Percentiles rank a stretch among this genome's conserved stretches.
These are phyloP conservation scores for Mycena filopes DNA, from an alignment of 768 basidiomycete species.

Conservation along the genomic window DNA sequence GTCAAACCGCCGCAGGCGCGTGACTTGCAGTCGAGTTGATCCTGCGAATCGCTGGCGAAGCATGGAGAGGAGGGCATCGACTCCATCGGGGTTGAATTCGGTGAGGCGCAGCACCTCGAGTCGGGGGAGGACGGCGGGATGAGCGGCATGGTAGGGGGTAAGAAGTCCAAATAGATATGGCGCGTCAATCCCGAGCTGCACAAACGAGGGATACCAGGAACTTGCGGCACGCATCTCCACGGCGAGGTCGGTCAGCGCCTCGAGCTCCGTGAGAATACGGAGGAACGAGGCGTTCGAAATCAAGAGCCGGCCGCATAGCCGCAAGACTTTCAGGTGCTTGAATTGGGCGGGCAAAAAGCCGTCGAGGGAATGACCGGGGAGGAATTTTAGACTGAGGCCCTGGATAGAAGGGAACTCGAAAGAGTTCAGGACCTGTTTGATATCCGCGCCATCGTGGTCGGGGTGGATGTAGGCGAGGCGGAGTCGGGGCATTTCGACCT, in stretches of 20 bases:
- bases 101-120: slow-evolving; percentile 1
- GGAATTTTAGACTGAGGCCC: background rate
- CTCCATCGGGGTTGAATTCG: background rate
- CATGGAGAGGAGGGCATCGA: background rate
- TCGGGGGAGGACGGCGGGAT: background rate
- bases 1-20: background rate
- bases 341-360: background rate
- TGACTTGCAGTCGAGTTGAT: background rate
- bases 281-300: slow-evolving; percentile 3
- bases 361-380: too few relatives aligned
- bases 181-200: background rate
- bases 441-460: background rate
- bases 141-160: background rate
- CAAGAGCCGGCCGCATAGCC: background rate
- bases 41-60: background rate
- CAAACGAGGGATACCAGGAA: too few relatives aligned
- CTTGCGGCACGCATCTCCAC: background rate
- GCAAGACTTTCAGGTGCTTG: background rate
- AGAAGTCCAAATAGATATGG: background rate
- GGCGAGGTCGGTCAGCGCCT: background rate
- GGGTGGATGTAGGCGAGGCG: background rate
- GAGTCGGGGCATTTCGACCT: slow-evolving; percentile 3
- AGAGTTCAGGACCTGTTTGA: background rate
- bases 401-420: slow-evolving; percentile 9
- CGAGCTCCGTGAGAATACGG: background rate